Conservation (phyloP, 805 yeast genomes). For the Isabelozyma heimii region DNA sequence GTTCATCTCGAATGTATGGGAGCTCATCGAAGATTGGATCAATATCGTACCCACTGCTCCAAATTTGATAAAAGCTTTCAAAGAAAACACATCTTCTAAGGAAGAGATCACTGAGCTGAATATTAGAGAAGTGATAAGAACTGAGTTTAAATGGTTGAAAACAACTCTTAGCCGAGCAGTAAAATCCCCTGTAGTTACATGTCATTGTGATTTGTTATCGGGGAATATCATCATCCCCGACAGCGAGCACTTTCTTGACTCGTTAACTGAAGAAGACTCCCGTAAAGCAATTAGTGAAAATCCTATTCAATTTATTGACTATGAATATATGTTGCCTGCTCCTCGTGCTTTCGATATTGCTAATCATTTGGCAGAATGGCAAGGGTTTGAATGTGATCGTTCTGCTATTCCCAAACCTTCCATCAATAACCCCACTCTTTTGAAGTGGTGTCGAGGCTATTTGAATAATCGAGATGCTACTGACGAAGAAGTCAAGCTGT, state of each 20-base stretch:
- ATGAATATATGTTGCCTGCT: slow-evolving; percentile 70
- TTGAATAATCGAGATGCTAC: slow-evolving; percentile 33
- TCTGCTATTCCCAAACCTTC: slow-evolving; percentile 56
- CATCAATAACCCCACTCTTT: slow-evolving; percentile 39
- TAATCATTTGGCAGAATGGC: slow-evolving; percentile 78
- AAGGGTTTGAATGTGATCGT: slow-evolving; percentile 71
- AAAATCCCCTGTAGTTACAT: slow-evolving; percentile 55
- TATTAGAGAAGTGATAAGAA: slow-evolving; percentile 35
- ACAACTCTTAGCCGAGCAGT: slow-evolving; percentile 27
- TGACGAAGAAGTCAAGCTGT: slow-evolving; percentile 31
- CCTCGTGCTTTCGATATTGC: slow-evolving; percentile 76
- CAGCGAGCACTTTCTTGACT: slow-evolving; percentile 12
- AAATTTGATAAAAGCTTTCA: slow-evolving; percentile 34
- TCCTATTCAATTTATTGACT: slow-evolving; percentile 63
- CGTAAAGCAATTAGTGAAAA: slow-evolving; percentile 19
- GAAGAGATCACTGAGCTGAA: slow-evolving; percentile 19
- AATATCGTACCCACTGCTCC: slow-evolving; percentile 53
- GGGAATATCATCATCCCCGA: slow-evolving; percentile 69
- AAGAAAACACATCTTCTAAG: slow-evolving; percentile 22
- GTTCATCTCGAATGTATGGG: slow-evolving; percentile 53
- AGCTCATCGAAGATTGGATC: slow-evolving; percentile 61
- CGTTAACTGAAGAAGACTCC: slow-evolving; percentile 8
- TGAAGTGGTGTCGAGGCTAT: slow-evolving; percentile 60
- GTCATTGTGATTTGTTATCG: slow-evolving; percentile 71
- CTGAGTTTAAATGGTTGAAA: slow-evolving; percentile 58